Evolutionary conservation across 1,284 basidiomycete species (phyloP).

Genomic region (Cryptococcus deneoformans): DNA sequence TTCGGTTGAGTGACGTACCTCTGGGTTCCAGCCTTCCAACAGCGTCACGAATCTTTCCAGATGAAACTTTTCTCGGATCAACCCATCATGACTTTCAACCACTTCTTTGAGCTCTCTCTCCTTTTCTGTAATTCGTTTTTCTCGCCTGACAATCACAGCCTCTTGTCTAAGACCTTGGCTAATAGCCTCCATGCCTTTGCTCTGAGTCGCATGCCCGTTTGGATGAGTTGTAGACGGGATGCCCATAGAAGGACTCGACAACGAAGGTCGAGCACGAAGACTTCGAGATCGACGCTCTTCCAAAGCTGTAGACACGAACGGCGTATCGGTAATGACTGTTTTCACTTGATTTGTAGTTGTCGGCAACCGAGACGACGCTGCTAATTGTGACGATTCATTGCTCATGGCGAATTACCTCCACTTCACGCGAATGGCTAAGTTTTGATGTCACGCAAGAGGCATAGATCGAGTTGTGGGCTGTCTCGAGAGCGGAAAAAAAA

Average conservation of each 20-base stretch:
- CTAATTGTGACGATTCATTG: not conserved
- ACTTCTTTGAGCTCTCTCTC: conserved; percentile 61
- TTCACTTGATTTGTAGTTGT: too few species aligned
- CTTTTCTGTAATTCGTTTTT: conserved; percentile 57
- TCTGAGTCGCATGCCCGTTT: not conserved
- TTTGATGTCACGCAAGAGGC: not conserved
- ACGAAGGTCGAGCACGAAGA: too few species aligned
- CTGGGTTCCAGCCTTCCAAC: conserved; percentile 66
- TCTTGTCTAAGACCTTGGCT: conserved; percentile 22
- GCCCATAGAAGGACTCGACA: too few species aligned
- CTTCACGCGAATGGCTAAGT: conserved; percentile 5
- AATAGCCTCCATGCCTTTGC: conserved; percentile 9
- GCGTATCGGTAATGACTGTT: too few species aligned
- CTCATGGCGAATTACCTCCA: conserved; percentile 36
- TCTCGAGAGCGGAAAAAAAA: not conserved
- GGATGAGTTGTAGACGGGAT: not conserved
- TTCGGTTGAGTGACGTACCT: conserved; percentile 52
- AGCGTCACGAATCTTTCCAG: conserved; percentile 73
- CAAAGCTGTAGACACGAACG: too few species aligned
- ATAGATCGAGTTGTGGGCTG: not conserved
- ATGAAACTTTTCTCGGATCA: conserved; percentile 82
- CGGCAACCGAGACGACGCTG: too few species aligned
- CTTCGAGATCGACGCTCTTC: too few species aligned
- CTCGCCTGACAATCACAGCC: conserved; percentile 32
- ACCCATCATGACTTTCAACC: conserved; percentile 66